phyloP scores from a whole-genome alignment of 768 basidiomycete species.

The Mycena pura region DNA sequence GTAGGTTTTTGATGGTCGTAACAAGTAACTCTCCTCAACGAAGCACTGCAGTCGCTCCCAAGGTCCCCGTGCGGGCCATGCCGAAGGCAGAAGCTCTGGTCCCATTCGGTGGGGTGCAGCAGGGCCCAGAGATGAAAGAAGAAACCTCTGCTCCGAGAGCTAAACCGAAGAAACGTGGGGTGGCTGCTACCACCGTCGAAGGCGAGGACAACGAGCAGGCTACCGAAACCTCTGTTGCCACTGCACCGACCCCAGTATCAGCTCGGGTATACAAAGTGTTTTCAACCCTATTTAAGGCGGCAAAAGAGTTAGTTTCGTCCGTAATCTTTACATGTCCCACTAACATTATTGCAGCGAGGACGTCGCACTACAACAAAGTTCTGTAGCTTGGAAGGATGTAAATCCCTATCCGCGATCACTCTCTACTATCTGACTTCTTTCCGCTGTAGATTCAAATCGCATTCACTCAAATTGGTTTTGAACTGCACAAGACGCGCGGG shows the following conservation, averaged over 20 bases:
- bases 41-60: neutral
- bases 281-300: too few species aligned
- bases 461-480: too few species aligned
- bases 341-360: neutral
- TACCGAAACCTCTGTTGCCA: neutral
- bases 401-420: neutral
- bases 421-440: too few species aligned
- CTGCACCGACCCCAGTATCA: neutral
- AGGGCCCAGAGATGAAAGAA: neutral
- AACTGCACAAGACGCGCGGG: too few species aligned
- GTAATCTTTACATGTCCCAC: too few species aligned
- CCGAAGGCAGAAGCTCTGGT: neutral
- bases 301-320: too few species aligned
- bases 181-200: neutral
- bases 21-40: neutral
- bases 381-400: neutral
- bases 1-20: neutral
- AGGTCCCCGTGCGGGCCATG: neutral
- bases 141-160: neutral
- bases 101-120: conserved; percentile 10
- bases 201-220: neutral
- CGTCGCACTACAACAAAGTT: neutral
- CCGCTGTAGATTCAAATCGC: too few species aligned
- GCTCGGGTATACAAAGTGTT: neutral
- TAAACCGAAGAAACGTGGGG: conserved; percentile 1